Base-by-base conservation (phyloP, 441 rosid species). In the Mallotus repandus region DNA sequence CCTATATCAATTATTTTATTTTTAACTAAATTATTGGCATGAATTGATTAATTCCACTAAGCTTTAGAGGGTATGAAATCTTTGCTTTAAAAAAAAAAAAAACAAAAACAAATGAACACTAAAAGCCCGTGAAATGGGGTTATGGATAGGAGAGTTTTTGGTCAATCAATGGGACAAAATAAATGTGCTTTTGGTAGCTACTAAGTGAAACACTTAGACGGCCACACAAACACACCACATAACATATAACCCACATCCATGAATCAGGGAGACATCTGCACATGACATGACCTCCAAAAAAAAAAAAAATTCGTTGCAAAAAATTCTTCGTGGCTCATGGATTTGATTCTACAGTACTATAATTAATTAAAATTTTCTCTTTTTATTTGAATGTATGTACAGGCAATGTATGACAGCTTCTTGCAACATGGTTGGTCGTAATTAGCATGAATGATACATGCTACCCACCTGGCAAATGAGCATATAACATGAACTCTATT, bases 141-240 rank as follows among this genome's bases (percentile, higher is more conserved):
- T 22, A 49, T 4, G 60, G 75, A 53, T 70, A 56, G 41, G 38
- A 61, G 60, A 19, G 56, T 9, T 50, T 69, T 66, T 35, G 76
- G 88, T 78, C 85, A 79, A 82, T 81, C 54, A 83, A 84, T 78
- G 81, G 74, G 87, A 85, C 88, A 83, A 84, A 73, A 74, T 35
- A 49, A 80, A 77, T 82, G 79, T 81, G 85, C 73, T 73, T 38
- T 81, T 71, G 74, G 77, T 75, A 78, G 73, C 71, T 64, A 50
- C 67, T 63, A 73, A 84, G 80, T 61, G 79, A 77, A 75, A 84
- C 81, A 80, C 77, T 52, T 70, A 68, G 83, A 76, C 76, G 76
- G 86, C 86, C 68, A 63, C 63, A 57, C 13, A 81, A 60, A 70
- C 73, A 50, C 74, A 65, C 74, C 78, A 68, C 73, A 66, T 69